Evolutionary conservation across 1,284 basidiomycete genomes (phyloP).

Genomic region (Cryptococcus maquisensis): DNA sequence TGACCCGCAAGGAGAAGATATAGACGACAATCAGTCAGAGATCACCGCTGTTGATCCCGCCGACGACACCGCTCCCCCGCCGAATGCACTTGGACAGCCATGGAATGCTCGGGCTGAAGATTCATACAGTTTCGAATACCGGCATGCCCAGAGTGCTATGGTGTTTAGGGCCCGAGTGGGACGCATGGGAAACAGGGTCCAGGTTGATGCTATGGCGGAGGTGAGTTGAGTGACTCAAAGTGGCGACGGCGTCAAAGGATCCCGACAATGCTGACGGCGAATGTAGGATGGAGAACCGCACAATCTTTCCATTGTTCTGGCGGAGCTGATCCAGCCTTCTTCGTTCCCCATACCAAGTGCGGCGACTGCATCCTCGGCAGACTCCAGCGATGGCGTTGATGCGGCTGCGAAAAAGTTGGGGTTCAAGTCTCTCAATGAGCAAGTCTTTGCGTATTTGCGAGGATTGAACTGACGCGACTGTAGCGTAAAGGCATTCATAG

Average conservation of each 20-base stretch:
- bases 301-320: slow-evolving; percentile 41
- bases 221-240: slow-evolving; percentile 40
- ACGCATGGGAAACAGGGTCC: slow-evolving; percentile 46
- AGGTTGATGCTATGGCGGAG: slow-evolving; percentile 50
- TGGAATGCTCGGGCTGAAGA: slow-evolving; percentile 45
- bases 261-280: neutral
- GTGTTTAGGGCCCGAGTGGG: slow-evolving; percentile 47
- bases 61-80: slow-evolving; percentile 11
- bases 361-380: slow-evolving; percentile 18
- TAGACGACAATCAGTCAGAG: slow-evolving; percentile 40
- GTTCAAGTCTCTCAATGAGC: slow-evolving; percentile 34
- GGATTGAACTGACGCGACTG: neutral
- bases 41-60: slow-evolving; percentile 41
- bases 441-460: slow-evolving; percentile 1
- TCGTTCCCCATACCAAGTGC: slow-evolving; percentile 41
- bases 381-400: slow-evolving; percentile 10
- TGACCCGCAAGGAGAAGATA: slow-evolving; percentile 5
- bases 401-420: slow-evolving; percentile 23
- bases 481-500: slow-evolving; percentile 47
- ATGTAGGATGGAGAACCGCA: slow-evolving; percentile 50
- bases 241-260: neutral
- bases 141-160: slow-evolving; percentile 48
- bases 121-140: slow-evolving; percentile 47
- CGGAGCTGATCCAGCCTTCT: slow-evolving; percentile 44
- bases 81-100: slow-evolving; percentile 7